A percentile compares a stretch with the other conserved stretches of the same genome.
These are phyloP conservation scores for Populus simonii DNA, from an alignment of 345 rosid genomes.

Conservation along the genomic window DNA sequence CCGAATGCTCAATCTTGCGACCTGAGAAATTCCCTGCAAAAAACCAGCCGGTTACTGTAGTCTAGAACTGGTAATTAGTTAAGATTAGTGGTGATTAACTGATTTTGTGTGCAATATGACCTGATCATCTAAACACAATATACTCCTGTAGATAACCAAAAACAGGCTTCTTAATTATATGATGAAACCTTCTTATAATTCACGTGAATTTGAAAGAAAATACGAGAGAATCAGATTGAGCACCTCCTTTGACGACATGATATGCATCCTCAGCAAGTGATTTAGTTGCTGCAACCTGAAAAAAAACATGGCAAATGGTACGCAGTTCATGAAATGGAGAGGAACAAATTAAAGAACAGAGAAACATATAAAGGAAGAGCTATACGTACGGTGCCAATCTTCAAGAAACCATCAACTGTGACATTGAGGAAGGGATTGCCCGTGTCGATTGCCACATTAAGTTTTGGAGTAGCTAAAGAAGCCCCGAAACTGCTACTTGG, in stretches of 20 bases:
- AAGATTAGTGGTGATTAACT: background rate
- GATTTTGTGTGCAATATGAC: background rate
- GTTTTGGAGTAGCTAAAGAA: slow-evolving; percentile 52
- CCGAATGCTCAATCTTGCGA: slow-evolving; percentile 45
- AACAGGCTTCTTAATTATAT: background rate
- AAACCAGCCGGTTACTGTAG: background rate
- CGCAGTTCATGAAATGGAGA: background rate
- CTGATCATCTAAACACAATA: background rate
- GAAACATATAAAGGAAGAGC: background rate
- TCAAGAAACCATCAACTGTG: slow-evolving; percentile 77
- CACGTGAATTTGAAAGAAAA: background rate
- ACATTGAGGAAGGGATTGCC: slow-evolving; percentile 70
- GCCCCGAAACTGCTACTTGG: slow-evolving; percentile 58
- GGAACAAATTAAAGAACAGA: background rate
- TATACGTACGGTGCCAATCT: slow-evolving; percentile 65
- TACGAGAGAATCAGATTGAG: background rate
- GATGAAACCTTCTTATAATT: no score
- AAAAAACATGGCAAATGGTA: background rate
- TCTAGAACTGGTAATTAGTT: no score
- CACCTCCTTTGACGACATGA: slow-evolving; percentile 56
- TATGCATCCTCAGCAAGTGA: slow-evolving; percentile 62
- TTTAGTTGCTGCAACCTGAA: slow-evolving; percentile 69
- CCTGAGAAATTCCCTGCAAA: slow-evolving; percentile 57
- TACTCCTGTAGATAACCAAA: background rate
- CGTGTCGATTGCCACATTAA: slow-evolving; percentile 65